A percentile compares a stretch with the other conserved stretches of the same genome.
Conservation (phyloP, 805 yeast genomes). For the Teunomyces barrocoloradensis region DNA sequence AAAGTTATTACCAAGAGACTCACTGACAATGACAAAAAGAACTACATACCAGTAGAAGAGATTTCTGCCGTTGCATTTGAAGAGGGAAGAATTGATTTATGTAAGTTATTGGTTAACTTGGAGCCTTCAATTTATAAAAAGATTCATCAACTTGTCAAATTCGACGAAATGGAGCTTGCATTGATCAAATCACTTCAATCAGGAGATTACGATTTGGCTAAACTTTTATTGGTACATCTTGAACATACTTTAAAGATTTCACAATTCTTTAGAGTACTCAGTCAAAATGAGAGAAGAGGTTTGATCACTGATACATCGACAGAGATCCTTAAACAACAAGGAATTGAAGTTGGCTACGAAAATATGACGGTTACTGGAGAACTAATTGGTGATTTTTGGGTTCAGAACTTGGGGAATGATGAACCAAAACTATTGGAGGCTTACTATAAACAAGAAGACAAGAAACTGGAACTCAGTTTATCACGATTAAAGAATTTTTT, state of each 20-base stretch:
- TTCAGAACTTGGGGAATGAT: constrained; percentile 24
- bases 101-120: constrained; percentile 62
- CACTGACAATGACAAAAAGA: constrained; percentile 27
- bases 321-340: constrained; percentile 15
- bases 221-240: constrained; percentile 55
- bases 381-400: constrained; percentile 39
- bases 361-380: constrained; percentile 35
- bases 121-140: constrained; percentile 66
- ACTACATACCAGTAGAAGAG: constrained; percentile 49
- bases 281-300: constrained; percentile 38
- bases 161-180: constrained; percentile 73
- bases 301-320: constrained; percentile 30
- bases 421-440: constrained; percentile 22
- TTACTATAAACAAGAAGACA: constrained; percentile 33
- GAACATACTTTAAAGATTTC: constrained; percentile 56
- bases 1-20: constrained; percentile 48
- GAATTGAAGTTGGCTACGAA: constrained; percentile 13
- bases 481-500: constrained; percentile 16
- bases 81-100: constrained; percentile 75
- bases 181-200: constrained; percentile 62
- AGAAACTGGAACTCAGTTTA: constrained; percentile 17
- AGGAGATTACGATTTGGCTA: constrained; percentile 58
- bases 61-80: constrained; percentile 67
- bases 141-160: constrained; percentile 56
- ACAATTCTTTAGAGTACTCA: constrained; percentile 66